Conservation (phyloP, 441 rosid genomes). For the Arabidopsis hybrid region DNA sequence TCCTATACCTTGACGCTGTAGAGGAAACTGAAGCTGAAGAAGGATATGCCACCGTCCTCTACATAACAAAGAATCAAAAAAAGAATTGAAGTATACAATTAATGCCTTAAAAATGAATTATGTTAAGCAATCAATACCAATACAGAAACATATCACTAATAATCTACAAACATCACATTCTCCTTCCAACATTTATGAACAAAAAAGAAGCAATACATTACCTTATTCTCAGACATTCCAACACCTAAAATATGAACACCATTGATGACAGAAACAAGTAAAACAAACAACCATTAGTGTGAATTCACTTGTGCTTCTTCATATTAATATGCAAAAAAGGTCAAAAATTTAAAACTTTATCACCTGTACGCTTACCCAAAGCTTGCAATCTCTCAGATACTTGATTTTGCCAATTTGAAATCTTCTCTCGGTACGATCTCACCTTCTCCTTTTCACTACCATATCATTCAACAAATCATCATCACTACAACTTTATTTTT, state of each 20-base stretch:
- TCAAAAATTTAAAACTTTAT: background rate
- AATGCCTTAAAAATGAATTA: background rate
- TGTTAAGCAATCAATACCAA: background rate
- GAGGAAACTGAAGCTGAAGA: constrained; percentile 63
- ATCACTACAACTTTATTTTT: background rate
- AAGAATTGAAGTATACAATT: background rate
- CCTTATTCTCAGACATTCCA: constrained; percentile 68
- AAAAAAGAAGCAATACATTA: constrained; percentile 40
- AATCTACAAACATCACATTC: background rate
- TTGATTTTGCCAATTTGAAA: constrained; percentile 87
- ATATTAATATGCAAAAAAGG: background rate
- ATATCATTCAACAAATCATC: constrained; percentile 7
- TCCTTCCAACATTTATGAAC: background rate
- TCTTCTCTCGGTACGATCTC: constrained; percentile 80
- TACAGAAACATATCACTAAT: constrained; percentile 14
- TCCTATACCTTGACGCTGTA: constrained; percentile 52
- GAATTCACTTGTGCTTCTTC: background rate
- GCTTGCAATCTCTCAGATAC: constrained; percentile 83
- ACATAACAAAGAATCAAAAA: constrained; percentile 33
- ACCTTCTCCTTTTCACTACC: constrained; percentile 83
- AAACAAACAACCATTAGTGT: constrained; percentile 10
- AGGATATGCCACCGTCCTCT: constrained; percentile 59
- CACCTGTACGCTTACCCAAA: constrained; percentile 66
- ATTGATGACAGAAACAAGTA: constrained; percentile 21
- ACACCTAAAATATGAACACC: constrained; percentile 52